Base-by-base conservation (phyloP, 2,329 filamentous ascomycete species). In the Ophioceras dolichostomum region DNA sequence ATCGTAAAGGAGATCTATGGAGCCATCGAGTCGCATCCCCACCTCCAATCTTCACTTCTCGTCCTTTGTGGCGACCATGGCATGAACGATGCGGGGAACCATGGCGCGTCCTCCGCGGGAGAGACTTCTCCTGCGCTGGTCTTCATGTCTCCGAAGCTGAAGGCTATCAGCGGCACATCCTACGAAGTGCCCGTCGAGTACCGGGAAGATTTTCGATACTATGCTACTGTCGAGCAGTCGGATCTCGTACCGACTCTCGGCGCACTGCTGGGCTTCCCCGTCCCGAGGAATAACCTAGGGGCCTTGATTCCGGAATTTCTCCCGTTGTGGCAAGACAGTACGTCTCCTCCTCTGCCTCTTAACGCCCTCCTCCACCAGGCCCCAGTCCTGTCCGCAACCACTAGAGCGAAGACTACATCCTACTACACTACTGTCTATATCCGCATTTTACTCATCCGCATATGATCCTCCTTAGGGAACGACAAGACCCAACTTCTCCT, bases 31-130 rank as follows among this genome's bases (percentile, higher is more conserved):
- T 68, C 68, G 4, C 62, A 83, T 39, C 54, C 70, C 1, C 81
- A 94, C 55, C 73, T 95, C 1, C 54, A 73, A 22, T 82, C 83
- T 4, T 87, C 89, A 0, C 62, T 98, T 2, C 70, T 98, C 32
- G 78, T 98, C 3, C 61, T 98, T 6, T 86, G 81, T 39, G 91
- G 91, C 39, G 93, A 98, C 50, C 91, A 98, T 54, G 91, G 91
- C n/a, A 98, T 98, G 91, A 98, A 96, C 48, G 89, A 96, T 49
- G 91, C 85, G 16, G 91, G 91, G 3, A 96, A 96, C 47, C 91
- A 98, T 54, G 91, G 91, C 21, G 91, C 89, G 28, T 95, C 89
- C 9, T 88, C 88, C 0, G 75, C 86, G 2, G 89, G 91, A 31
- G 91, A 98, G 62, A 96, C 91, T 2, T 95, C 89, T 1, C 82